A percentile compares a stretch with the other conserved stretches of the same genome.
These are phyloP conservation scores for Cryptosporidium felis DNA, from an alignment of 169 alveolate genomes.

Conservation along the genomic window DNA sequence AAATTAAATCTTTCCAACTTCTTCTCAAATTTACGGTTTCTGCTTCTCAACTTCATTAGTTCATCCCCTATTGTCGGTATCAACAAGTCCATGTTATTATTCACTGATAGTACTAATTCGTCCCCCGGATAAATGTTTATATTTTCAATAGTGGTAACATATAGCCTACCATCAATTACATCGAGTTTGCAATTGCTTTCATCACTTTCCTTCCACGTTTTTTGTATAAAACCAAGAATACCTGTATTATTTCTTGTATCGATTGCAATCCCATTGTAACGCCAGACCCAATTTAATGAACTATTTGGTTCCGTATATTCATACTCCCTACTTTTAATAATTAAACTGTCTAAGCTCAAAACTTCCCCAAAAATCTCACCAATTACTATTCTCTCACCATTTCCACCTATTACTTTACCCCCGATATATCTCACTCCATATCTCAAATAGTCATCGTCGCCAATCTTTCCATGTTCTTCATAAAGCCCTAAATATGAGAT, in stretches of 20 bases:
- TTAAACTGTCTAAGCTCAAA: conserved; percentile 26
- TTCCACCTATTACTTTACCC: conserved; percentile 8
- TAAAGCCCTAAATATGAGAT: conserved; percentile 59
- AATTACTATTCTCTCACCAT: conserved; percentile 37
- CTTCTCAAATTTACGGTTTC: conserved; percentile 5
- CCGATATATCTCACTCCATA: conserved; percentile 69
- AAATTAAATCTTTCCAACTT: conserved; percentile 6
- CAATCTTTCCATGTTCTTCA: conserved; percentile 69
- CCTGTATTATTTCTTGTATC: conserved; percentile 63
- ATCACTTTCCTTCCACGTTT: conserved; percentile 67
- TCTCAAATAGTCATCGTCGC: conserved; percentile 45
- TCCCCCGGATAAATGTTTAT: conserved; percentile 59
- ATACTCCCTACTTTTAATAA: conserved; percentile 14
- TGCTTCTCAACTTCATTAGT: conserved; percentile 40
- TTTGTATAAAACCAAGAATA: conserved; percentile 59
- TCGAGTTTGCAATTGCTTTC: conserved; percentile 64
- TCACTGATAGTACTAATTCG: conserved; percentile 49
- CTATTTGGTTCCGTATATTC: conserved; percentile 56
- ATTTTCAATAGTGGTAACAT: conserved; percentile 26
- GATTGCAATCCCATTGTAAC: conserved; percentile 27
- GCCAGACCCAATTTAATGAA: conserved; percentile 69
- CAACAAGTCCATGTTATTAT: conserved; percentile 47
- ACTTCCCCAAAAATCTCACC: conserved; percentile 59
- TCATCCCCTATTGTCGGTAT: conserved; percentile 63
- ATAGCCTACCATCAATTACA: conserved; percentile 50